Evolutionary conservation across 306 rosid genomes (phyloP), one percentile per base, ranked within the genome.

Genomic region (Vigna trinervia): DNA sequence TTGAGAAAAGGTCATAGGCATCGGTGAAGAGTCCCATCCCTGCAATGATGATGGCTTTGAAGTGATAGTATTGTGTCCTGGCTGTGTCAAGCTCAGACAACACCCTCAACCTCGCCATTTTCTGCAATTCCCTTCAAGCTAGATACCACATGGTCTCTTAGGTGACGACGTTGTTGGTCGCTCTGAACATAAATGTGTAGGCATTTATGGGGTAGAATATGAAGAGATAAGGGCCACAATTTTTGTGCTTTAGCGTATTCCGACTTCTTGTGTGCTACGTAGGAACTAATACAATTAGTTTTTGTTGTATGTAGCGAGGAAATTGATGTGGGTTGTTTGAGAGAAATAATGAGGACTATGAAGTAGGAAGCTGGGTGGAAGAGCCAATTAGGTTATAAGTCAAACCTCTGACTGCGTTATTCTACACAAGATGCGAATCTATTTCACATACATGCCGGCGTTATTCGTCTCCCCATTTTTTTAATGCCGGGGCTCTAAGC

Each of bases 11-110:
- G 77, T 86, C 92, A 54, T 89, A 92, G 30, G 97, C 85, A 23
- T 92, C 94, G 36, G 96, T 82, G 91, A 92, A 92, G 47, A 92
- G 90, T 1, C 97, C 96, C 97, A 92, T 90, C 48, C 97, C 96
- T 19, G 96, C 97, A 50, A 92, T 76, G 53, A 90, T 88, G 32
- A 92, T 90, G 56, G 96, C 97, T 71, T 90, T 90, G 90, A 89
- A 92, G 73, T 92, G 97, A 77, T 90, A 92, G 65, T 81, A 84
- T 22, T 92, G 96, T 11, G 91, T 92, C 73, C 15, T 89, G 0
- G 97, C 96, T 2, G 86, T 41, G 85, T 92, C 97, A 0, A 92
- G 94, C 0, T 92, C 90, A 0, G 89, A 89, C 2, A 92, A 90
- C 10, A 92, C 96, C 68, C 80, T 87, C 67, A 90, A 77, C 28